Evolutionary conservation across 441 rosid genomes (phyloP), one percentile per base, ranked within the genome.

Genomic region (Rhodomyrtus psidioides): DNA sequence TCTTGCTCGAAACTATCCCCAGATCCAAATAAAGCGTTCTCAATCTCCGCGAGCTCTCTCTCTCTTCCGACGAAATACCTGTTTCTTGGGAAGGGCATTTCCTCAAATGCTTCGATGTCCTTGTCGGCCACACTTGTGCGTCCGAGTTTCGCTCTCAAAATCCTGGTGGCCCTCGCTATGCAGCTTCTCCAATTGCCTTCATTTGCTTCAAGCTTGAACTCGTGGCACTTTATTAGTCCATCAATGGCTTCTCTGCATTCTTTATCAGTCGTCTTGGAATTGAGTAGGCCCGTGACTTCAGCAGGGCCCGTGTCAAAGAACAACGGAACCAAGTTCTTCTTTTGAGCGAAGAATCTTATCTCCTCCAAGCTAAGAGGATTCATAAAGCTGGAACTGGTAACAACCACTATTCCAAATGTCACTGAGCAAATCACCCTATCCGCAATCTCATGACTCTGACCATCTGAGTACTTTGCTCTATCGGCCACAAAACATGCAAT

Each of bases 401-500:
- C 93, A 44, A 96, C 95, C 81, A 97, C 94, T 83, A 97, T 90
- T 79, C 98, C 99, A 85, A 91, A 95, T 53, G 96, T 90, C 70
- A 93, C 98, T 9, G 98, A 94, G 83, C 97, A 93, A 81, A 96
- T 95, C 89, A 95, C 95, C 88, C 96, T 88, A 88, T 97, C 98
- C 0, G 97, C 95, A 84, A 95, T 94, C 90, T 95, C 98, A 85
- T 97, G 96, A 87, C 98, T 95, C 90, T 97, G 98, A 27, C 87
- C 87, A 84, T 95, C 94, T 0, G 96, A 92, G 83, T 94, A 96
- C 89, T 93, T 95, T 2, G 98, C 96, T 90, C 98, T 91, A 70
- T 97, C 99, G 12, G 96, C 97, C 28, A 94, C 94, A 81, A 97
- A 97, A 83, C 98, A 95, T 82, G 97, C 99, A 82, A 97, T 96